These are phyloP conservation scores for Mucor indicus DNA, from an alignment of 371 early-diverging fungal genomes.

Conservation along the genomic window DNA sequence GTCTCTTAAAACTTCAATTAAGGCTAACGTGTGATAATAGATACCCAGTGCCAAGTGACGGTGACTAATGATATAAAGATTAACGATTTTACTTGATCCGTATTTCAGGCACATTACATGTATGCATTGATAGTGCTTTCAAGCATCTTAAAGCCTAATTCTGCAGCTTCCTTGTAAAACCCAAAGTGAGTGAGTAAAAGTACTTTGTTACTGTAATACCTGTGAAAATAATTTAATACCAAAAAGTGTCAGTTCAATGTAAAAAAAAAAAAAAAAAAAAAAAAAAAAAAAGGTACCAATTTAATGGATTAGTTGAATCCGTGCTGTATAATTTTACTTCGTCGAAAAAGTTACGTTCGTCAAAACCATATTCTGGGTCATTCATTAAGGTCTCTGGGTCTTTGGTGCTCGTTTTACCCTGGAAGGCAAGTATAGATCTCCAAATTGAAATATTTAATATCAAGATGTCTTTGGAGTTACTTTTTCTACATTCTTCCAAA, in stretches of 20 bases:
- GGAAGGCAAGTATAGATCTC: constrained; percentile 34
- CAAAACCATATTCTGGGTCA: constrained; percentile 23
- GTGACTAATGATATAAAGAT: constrained; percentile 19
- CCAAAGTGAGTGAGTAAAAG: constrained; percentile 41
- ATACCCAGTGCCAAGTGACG: constrained; percentile 39
- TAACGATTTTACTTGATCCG: neutral
- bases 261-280: neutral
- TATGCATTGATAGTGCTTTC: constrained; percentile 26
- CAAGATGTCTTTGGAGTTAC: constrained; percentile 22
- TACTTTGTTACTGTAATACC: constrained; percentile 38
- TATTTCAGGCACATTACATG: constrained; percentile 21
- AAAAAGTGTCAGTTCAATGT: no score
- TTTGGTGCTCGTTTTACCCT: constrained; percentile 29
- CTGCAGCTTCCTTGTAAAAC: constrained; percentile 30
- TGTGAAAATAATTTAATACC: no score
- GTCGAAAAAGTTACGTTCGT: constrained; percentile 26
- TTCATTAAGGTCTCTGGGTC: constrained; percentile 29
- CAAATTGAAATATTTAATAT: constrained; percentile 30
- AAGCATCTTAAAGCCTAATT: constrained; percentile 32
- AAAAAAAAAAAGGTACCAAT: constrained; percentile 19
- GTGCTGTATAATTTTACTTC: constrained; percentile 21
- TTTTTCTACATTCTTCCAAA: constrained; percentile 34
- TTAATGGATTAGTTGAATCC: constrained; percentile 33
- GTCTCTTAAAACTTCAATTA: constrained; percentile 32
- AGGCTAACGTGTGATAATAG: constrained; percentile 35